Evolutionary conservation across 345 rosid genomes (phyloP).

Genomic region (Eucalyptus camaldulensis): DNA sequence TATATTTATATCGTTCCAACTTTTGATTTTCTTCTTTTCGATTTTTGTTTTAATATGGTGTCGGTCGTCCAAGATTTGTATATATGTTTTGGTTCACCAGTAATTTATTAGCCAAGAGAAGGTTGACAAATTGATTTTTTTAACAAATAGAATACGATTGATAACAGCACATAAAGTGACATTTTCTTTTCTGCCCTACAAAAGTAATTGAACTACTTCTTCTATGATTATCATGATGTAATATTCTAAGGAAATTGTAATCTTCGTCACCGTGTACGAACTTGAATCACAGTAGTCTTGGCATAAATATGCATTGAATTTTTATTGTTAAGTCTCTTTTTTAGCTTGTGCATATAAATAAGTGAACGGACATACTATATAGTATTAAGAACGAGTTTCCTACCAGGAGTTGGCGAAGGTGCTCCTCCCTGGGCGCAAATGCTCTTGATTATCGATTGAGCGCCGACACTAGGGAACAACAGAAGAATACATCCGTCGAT

Average conservation of each 20-base stretch:
- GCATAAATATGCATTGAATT: neutral
- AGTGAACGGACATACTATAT: neutral
- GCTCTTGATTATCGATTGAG: neutral
- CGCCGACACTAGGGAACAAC: neutral
- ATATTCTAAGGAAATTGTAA: neutral
- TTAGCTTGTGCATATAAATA: neutral
- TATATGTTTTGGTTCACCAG: neutral
- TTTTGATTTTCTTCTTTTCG: neutral
- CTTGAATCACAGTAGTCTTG: neutral
- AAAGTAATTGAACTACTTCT: neutral
- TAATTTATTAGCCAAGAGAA: neutral
- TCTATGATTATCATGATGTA: neutral
- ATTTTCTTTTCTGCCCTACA: neutral
- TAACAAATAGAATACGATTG: neutral
- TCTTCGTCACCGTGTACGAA: neutral
- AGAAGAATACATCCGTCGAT: neutral
- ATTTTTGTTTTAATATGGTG: neutral
- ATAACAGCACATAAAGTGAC: neutral
- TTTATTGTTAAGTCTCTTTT: neutral
- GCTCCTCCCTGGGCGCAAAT: neutral
- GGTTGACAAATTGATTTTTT: neutral
- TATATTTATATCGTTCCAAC: neutral
- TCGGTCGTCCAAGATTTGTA: accelerated
- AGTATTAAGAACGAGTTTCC: neutral
- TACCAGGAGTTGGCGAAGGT: neutral